Evolutionary conservation across 2,329 filamentous ascomycete genomes (phyloP).

Genomic region (Xylariaceae sp.): DNA sequence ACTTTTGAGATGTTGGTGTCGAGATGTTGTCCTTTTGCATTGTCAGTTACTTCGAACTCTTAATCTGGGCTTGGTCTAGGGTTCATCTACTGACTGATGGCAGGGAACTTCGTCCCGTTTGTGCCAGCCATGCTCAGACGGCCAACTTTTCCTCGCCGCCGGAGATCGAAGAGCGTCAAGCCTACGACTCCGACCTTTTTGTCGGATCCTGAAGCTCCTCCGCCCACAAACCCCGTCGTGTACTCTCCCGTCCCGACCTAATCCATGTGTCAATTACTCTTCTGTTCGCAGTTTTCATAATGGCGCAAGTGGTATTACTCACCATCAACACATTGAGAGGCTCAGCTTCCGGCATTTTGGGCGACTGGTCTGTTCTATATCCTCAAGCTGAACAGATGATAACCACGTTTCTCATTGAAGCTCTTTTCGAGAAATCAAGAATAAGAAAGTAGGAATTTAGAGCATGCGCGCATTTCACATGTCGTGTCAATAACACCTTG

Average conservation of each 20-base stretch:
- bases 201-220: slow-evolving; percentile 79
- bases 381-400: too few relatives aligned
- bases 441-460: too few relatives aligned
- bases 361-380: background rate
- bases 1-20: slow-evolving; percentile 81
- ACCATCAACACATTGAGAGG: slow-evolving; percentile 70
- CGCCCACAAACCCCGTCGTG: slow-evolving; percentile 90
- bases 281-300: background rate
- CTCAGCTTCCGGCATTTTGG: slow-evolving; percentile 12
- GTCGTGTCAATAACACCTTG: too few relatives aligned
- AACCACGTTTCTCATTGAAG: too few relatives aligned
- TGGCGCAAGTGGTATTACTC: slow-evolving; percentile 23
- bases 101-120: slow-evolving; percentile 84
- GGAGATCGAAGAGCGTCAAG: slow-evolving; percentile 83
- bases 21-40: slow-evolving; percentile 67
- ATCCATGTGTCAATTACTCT: slow-evolving; percentile 14
- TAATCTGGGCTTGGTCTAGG: slow-evolving; percentile 9
- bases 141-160: slow-evolving; percentile 82
- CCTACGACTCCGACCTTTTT: slow-evolving; percentile 96
- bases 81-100: slow-evolving; percentile 65
- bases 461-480: too few relatives aligned
- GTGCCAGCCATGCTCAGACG: slow-evolving; percentile 87
- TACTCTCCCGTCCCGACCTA: slow-evolving; percentile 92
- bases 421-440: too few relatives aligned
- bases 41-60: background rate